A percentile compares a stretch with the other conserved stretches of the same genome.
Conservation (phyloP, 371 early-diverging fungal species). For the Funneliformis caledonium region DNA sequence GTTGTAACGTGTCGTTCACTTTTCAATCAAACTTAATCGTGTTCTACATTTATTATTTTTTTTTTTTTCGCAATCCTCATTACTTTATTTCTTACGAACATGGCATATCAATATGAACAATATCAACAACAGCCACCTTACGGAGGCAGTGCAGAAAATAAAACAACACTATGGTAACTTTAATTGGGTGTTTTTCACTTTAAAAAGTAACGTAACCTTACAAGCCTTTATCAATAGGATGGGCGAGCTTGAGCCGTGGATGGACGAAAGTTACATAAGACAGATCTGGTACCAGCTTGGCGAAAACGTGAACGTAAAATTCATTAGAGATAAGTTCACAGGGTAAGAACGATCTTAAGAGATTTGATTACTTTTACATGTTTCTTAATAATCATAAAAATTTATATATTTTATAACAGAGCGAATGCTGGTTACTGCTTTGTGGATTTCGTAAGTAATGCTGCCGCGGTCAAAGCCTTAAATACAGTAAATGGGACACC, state of each 20-base stretch:
- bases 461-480: conserved; percentile 70
- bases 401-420: conserved; percentile 42
- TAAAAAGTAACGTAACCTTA: background rate
- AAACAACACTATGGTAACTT: conserved; percentile 38
- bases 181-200: background rate
- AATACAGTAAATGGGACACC: conserved; percentile 73
- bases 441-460: conserved; percentile 65
- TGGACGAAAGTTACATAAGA: conserved; percentile 78
- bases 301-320: conserved; percentile 78
- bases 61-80: background rate
- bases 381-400: background rate
- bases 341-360: conserved; percentile 50
- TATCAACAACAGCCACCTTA: conserved; percentile 36
- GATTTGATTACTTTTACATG: background rate
- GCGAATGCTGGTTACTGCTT: conserved; percentile 78
- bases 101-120: conserved; percentile 40
- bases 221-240: conserved; percentile 54
- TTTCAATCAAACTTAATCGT: background rate
- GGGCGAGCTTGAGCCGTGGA: conserved; percentile 86
- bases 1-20: background rate
- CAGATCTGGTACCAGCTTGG: conserved; percentile 72
- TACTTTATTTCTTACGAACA: conserved; percentile 7
- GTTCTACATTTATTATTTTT: background rate
- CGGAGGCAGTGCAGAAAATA: conserved; percentile 32
- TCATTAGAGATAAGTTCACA: conserved; percentile 83